A percentile compares a stretch with the other conserved stretches of the same genome.
Conservation (phyloP, 176 grass and related monocot species). For the Zoysia pacifica region DNA sequence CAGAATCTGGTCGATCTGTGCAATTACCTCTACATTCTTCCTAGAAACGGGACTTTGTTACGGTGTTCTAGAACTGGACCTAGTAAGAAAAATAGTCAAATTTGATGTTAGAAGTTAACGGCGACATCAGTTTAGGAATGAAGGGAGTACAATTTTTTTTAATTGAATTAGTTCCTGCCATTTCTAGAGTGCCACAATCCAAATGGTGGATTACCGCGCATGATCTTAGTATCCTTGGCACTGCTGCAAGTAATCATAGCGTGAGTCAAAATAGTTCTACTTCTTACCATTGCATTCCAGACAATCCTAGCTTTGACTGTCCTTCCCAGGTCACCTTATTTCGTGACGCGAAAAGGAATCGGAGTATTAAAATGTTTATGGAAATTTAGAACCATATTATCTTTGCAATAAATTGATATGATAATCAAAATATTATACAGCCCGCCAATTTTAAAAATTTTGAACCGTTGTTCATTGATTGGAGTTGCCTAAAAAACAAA, state of each 20-base stretch:
- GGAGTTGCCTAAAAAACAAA: not conserved
- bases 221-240: not conserved
- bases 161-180: not conserved
- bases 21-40: not conserved
- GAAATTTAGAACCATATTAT: too few species aligned
- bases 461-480: not conserved
- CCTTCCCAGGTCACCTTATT: not conserved
- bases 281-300: not conserved
- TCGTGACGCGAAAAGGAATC: not conserved
- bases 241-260: not conserved
- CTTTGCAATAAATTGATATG: too few species aligned
- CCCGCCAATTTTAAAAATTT: not conserved
- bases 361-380: too few species aligned
- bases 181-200: not conserved
- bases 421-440: too few species aligned
- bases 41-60: not conserved
- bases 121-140: too few species aligned
- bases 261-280: not conserved
- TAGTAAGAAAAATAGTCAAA: not conserved
- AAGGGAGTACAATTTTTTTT: too few species aligned
- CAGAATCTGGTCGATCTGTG: slow-evolving; percentile 21
- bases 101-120: too few species aligned
- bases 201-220: not conserved
- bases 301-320: slow-evolving; percentile 22
- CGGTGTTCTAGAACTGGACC: not conserved